phyloP scores from a whole-genome alignment of 116 monocot genomes.

The Cymodocea nodosa region DNA sequence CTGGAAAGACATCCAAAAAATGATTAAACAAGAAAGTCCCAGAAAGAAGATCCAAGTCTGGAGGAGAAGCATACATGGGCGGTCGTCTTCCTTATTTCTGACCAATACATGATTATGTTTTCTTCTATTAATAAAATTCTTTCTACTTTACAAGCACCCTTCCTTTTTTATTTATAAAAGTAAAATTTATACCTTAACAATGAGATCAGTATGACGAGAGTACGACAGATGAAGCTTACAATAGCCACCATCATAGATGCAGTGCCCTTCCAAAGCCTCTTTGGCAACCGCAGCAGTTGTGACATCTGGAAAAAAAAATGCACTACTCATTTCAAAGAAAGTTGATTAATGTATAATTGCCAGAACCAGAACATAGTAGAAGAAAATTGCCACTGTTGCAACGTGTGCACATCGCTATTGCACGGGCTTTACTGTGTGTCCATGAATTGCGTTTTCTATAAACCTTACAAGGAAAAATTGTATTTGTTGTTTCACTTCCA shows the following conservation, averaged over 20 bases:
- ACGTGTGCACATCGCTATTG: no score
- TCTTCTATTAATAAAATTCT: not conserved
- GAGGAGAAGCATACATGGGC: conserved; percentile 1
- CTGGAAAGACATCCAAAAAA: conserved; percentile 15
- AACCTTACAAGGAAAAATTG: no score
- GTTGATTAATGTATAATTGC: not conserved
- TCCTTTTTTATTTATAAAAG: conserved; percentile 7
- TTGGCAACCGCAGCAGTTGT: conserved; percentile 82
- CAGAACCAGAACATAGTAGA: not conserved
- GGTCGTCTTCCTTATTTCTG: conserved; percentile 2
- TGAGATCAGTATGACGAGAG: conserved; percentile 99
- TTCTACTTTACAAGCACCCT: conserved; percentile 5
- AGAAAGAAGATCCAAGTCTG: not conserved
- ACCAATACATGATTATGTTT: not conserved
- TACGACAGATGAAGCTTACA: conserved; percentile 99
- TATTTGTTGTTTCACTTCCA: no score
- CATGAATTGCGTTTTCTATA: no score
- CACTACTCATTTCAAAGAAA: not conserved
- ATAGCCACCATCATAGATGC: conserved; percentile 99
- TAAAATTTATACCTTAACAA: conserved; percentile 91
- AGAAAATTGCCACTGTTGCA: no score
- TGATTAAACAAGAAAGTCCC: not conserved
- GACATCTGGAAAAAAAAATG: conserved; percentile 40
- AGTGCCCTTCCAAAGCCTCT: conserved; percentile 98
- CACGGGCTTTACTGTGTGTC: no score